Evolutionary conservation across 441 rosid species (phyloP).

Genomic region (Jatropha podagrica): DNA sequence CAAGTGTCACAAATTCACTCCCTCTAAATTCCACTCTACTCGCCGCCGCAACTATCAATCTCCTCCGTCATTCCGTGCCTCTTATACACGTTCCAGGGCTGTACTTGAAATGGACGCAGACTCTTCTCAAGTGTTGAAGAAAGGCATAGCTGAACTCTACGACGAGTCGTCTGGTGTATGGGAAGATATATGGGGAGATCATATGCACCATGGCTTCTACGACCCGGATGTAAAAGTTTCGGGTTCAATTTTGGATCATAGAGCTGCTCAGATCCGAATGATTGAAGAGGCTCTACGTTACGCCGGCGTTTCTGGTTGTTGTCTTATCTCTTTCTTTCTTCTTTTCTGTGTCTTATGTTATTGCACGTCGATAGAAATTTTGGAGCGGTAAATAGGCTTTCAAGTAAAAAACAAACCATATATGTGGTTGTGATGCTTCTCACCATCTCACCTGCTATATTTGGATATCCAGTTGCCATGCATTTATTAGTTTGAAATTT

Average conservation of each 20-base stretch:
- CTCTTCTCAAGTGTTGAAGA: constrained; percentile 28
- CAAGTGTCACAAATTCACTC: not conserved
- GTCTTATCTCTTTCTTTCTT: too few species aligned
- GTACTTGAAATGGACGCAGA: not conserved
- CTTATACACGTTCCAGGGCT: not conserved
- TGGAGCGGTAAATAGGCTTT: too few species aligned
- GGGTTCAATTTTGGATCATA: constrained; percentile 47
- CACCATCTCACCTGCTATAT: not conserved
- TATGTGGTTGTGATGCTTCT: not conserved
- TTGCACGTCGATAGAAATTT: too few species aligned
- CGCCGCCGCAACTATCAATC: not conserved
- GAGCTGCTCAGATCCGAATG: constrained; percentile 81
- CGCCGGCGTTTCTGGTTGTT: constrained; percentile 59
- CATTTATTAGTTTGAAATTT: not conserved
- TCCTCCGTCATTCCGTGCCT: not conserved
- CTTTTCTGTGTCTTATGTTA: too few species aligned
- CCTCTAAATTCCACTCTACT: not conserved
- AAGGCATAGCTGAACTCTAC: constrained; percentile 79
- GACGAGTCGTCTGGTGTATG: constrained; percentile 79
- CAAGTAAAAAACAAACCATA: too few species aligned
- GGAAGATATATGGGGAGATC: constrained; percentile 95
- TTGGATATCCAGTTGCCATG: not conserved
- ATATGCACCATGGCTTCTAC: constrained; percentile 94
- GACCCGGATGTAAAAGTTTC: constrained; percentile 40
- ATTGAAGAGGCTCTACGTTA: constrained; percentile 79